phyloP scores from a whole-genome alignment of 495 filamentous ascomycete species.

The Sporormia fimetaria region DNA sequence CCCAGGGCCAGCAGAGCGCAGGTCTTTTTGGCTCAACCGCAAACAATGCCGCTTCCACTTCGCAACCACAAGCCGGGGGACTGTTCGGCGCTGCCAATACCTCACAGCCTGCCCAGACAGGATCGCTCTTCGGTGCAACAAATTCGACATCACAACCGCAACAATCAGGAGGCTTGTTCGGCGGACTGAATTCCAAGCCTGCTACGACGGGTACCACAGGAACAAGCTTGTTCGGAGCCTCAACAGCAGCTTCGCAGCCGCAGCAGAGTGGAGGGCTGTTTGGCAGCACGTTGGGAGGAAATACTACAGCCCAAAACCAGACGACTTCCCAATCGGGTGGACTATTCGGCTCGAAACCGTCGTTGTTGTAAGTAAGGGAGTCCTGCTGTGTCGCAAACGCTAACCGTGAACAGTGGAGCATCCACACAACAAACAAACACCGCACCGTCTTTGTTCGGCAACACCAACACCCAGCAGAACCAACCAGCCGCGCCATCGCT shows the following conservation, averaged over 20 bases:
- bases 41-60: conserved; percentile 12
- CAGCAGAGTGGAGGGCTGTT: conserved; percentile 35
- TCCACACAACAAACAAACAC: conserved; percentile 18
- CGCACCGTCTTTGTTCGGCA: conserved; percentile 29
- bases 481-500: conserved; percentile 19
- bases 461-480: conserved; percentile 17
- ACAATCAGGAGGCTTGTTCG: conserved; percentile 34
- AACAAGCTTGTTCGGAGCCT: conserved; percentile 44
- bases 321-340: conserved; percentile 27
- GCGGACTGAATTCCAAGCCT: conserved; percentile 28
- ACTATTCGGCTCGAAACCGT: conserved; percentile 28
- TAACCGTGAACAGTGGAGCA: conserved; percentile 20
- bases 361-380: conserved; percentile 25
- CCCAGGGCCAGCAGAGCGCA: conserved; percentile 21
- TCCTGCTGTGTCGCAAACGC: conserved; percentile 2
- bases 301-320: conserved; percentile 31
- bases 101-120: conserved; percentile 38
- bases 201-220: conserved; percentile 25
- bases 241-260: conserved; percentile 37
- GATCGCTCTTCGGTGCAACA: conserved; percentile 33
- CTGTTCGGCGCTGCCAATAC: conserved; percentile 17
- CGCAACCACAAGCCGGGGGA: conserved; percentile 24
- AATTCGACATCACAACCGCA: conserved; percentile 8
- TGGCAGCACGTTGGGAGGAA: conserved; percentile 28
- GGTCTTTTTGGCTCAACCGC: conserved; percentile 18